Base-by-base conservation (phyloP, 768 basidiomycete genomes). In the Kwoniella bestiolae region DNA sequence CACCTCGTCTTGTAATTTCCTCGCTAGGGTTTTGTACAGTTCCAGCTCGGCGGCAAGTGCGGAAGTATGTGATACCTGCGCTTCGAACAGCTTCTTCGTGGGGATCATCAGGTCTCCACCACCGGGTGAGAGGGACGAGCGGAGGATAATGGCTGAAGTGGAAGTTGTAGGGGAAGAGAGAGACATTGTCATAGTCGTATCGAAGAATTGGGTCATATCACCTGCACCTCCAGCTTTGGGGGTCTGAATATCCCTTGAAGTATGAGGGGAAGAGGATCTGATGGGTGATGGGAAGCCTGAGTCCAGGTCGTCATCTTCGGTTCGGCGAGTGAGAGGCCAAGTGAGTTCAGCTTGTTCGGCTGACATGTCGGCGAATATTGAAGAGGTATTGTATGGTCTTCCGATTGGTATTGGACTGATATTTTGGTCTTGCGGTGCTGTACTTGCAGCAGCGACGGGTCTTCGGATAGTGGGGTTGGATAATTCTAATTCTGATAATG, bases 291-390 rank as follows among this genome's bases (percentile, higher is more conserved):
- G 23, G 41, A 58, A 52, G 32, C 56, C 32, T 1, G 56, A 51
- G 2, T 47, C 53, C 6, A 28, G 9, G 7, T 59, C 63, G 14
- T 59, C 63, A n/a, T 65, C 63, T n/a, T 35, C 25, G 5, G 21
- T 26, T 4, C 63, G 29, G 51, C 69, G 47, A 11, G 56, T 63
- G 23, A 77, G 66, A 0, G 76, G 76, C 76, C 76, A 77, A 6
- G 76, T 71, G 4, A 74, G 53, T 18, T 75, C 69, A 14, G 76
- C 76, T 51, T 77, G 76, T 41, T 77, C 76, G 7, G 76, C 76
- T 12, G 73, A 74, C 76, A 77, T 77, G 61, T 77, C 76, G 34
- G 76, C 76, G 45, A 77, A 75, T 52, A 77, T 75, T n/a, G 73
- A 74, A 5, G 32, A 63, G 25, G 55, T 34, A 26, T 41, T 41